These are phyloP conservation scores for Dioscorea cayenensis DNA, from an alignment of 116 monocot species.

Conservation along the genomic window DNA sequence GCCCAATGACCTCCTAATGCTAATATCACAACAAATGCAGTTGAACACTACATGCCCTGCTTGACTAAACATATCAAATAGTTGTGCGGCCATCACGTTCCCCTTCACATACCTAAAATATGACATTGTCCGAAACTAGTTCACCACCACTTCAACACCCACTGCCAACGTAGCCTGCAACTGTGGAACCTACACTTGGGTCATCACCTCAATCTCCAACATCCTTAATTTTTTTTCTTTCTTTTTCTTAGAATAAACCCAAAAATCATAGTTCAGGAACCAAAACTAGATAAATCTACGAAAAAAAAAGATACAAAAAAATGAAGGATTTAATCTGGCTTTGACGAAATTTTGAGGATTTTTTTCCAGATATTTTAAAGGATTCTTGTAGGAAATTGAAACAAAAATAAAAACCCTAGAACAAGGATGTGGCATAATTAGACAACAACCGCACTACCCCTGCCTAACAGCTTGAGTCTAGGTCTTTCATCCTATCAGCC, in stretches of 20 bases:
- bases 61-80: constrained; percentile 39
- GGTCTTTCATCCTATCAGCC: no score
- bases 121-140: constrained; percentile 9
- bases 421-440: no score
- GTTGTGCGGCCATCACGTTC: constrained; percentile 29
- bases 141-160: background rate
- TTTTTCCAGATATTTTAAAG: no score
- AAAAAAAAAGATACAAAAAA: background rate
- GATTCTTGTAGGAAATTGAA: no score
- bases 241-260: background rate
- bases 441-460: no score
- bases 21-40: constrained; percentile 45
- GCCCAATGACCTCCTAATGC: constrained; percentile 36
- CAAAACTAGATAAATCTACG: background rate
- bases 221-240: background rate
- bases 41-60: constrained; percentile 31
- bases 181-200: background rate
- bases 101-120: constrained; percentile 55
- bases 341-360: no score
- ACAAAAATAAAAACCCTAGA: no score
- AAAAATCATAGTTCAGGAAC: background rate
- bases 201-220: background rate
- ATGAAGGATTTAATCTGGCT: no score
- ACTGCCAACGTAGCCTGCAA: no score
- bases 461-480: no score